phyloP scores from a whole-genome alignment of 345 rosid species.

The Bruguiera parviflora region DNA sequence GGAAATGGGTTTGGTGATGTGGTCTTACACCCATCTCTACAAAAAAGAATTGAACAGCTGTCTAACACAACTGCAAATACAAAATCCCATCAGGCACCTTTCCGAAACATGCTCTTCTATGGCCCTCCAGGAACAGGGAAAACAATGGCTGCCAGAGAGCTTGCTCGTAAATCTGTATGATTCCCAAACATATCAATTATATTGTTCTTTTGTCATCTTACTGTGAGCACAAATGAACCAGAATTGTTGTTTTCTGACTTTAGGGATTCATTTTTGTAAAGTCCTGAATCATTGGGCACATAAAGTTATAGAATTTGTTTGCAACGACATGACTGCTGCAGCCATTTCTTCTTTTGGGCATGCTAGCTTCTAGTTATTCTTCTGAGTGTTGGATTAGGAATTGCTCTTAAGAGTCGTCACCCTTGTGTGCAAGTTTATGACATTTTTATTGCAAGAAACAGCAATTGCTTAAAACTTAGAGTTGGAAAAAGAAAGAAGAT shows the following conservation, averaged over 20 bases:
- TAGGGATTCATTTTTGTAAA: too few relatives aligned
- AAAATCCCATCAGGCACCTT: slow-evolving; percentile 91
- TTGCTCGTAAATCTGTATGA: slow-evolving; percentile 85
- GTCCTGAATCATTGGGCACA: too few relatives aligned
- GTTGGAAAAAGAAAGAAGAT: not conserved
- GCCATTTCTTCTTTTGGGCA: too few relatives aligned
- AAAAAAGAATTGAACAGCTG: slow-evolving; percentile 78
- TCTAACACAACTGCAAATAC: slow-evolving; percentile 95
- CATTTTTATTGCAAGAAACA: not conserved
- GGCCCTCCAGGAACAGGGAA: slow-evolving; percentile 99
- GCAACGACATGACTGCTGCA: not conserved
- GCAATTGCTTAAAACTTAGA: not conserved
- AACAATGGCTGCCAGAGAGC: slow-evolving; percentile 97
- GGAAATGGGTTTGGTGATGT: slow-evolving; percentile 93
- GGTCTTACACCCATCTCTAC: slow-evolving; percentile 80
- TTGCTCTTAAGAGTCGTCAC: not conserved
- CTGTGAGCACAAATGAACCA: too few relatives aligned
- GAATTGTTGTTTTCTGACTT: too few relatives aligned
- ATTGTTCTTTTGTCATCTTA: not conserved
- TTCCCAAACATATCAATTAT: slow-evolving; percentile 2
- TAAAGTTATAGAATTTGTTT: too few relatives aligned
- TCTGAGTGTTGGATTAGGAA: not conserved
- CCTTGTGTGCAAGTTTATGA: not conserved
- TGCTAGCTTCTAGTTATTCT: not conserved
- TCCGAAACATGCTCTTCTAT: slow-evolving; percentile 88